Conservation (phyloP, 805 yeast species). For the Yarrowia sp. region DNA sequence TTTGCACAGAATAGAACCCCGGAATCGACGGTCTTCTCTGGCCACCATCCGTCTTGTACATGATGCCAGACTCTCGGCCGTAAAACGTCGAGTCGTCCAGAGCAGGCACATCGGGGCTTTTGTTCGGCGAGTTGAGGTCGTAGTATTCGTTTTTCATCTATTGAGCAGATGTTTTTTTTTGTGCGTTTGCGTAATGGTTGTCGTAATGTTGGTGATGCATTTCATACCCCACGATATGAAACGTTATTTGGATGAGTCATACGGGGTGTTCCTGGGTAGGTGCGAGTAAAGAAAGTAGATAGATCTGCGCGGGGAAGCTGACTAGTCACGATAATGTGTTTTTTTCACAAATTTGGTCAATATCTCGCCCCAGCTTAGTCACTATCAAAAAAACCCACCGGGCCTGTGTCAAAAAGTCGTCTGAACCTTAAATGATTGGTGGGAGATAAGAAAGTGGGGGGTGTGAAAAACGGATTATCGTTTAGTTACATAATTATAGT, state of each 20-base stretch:
- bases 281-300: too few species aligned
- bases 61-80: constrained; percentile 11
- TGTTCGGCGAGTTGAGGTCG: constrained; percentile 7
- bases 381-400: neutral
- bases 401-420: neutral
- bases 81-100: constrained; percentile 6
- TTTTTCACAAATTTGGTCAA: too few species aligned
- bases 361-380: neutral
- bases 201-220: too few species aligned
- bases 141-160: neutral
- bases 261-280: too few species aligned
- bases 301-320: too few species aligned
- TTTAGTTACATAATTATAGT: too few species aligned
- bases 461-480: too few species aligned
- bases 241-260: too few species aligned
- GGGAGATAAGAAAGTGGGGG: neutral
- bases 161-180: too few species aligned
- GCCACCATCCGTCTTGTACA: neutral
- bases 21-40: constrained; percentile 27
- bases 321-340: too few species aligned
- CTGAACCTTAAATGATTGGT: neutral
- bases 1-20: too few species aligned
- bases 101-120: constrained; percentile 12
- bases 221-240: constrained; percentile 20
- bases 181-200: too few species aligned